Percentiles rank a stretch among this genome's conserved stretches.
phyloP scores from a whole-genome alignment of 495 filamentous ascomycete genomes.

The Darksidea phi region DNA sequence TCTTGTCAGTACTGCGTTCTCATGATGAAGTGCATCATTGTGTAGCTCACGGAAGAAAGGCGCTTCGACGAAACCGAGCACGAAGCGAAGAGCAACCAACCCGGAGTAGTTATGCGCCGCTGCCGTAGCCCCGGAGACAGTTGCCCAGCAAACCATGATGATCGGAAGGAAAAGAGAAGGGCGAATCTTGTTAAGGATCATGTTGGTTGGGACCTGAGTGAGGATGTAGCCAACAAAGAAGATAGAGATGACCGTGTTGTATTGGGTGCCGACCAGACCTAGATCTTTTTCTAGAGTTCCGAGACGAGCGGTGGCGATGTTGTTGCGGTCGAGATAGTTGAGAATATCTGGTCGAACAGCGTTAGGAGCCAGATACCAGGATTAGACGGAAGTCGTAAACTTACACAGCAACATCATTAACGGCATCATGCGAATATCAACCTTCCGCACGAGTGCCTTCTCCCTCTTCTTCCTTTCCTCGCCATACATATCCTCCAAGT shows the following conservation, averaged over 20 bases:
- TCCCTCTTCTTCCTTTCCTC: slow-evolving; percentile 8
- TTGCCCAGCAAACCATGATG: slow-evolving; percentile 69
- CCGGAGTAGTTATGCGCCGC: slow-evolving; percentile 59
- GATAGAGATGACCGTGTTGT: slow-evolving; percentile 17
- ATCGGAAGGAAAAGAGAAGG: slow-evolving; percentile 65
- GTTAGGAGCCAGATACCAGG: too few relatives aligned
- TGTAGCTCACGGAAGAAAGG: not conserved
- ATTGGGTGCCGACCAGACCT: not conserved
- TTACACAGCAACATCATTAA: too few relatives aligned
- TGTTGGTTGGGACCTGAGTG: slow-evolving; percentile 22
- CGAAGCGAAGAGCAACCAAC: slow-evolving; percentile 66
- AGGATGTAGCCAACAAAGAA: slow-evolving; percentile 23
- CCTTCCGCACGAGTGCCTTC: too few relatives aligned
- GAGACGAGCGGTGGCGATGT: slow-evolving; percentile 15
- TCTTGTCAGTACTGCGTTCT: too few relatives aligned
- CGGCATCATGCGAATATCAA: too few relatives aligned
- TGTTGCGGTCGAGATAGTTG: slow-evolving; percentile 20
- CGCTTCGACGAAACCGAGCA: slow-evolving; percentile 58
- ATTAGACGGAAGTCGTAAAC: too few relatives aligned
- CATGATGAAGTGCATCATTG: too few relatives aligned
- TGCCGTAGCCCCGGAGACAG: slow-evolving; percentile 65
- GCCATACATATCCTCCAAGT: slow-evolving; percentile 1
- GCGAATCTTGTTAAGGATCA: slow-evolving; percentile 41
- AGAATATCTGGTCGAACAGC: not conserved
- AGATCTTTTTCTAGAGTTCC: not conserved